A percentile compares a stretch with the other conserved stretches of the same genome.
phyloP scores from a whole-genome alignment of 1,284 basidiomycete genomes.

The Kwoniella shivajii region DNA sequence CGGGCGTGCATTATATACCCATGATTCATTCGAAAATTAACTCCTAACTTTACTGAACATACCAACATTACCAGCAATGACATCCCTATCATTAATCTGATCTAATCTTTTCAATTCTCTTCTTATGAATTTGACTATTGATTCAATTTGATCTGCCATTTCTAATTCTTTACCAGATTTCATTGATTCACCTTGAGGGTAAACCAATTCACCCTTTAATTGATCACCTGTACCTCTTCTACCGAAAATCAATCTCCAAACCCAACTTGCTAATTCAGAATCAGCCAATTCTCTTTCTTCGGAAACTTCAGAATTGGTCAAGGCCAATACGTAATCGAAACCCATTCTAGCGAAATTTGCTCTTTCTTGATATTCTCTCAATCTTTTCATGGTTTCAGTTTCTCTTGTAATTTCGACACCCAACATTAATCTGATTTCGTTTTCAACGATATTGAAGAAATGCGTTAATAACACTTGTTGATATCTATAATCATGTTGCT shows the following conservation, averaged over 20 bases:
- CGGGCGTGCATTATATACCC: slow-evolving; percentile 2
- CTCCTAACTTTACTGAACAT: slow-evolving; percentile 46
- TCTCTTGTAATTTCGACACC: slow-evolving; percentile 61
- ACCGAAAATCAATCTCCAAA: slow-evolving; percentile 87
- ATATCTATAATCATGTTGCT: slow-evolving; percentile 49
- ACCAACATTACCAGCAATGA: slow-evolving; percentile 60
- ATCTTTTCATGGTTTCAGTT: slow-evolving; percentile 80
- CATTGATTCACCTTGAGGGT: slow-evolving; percentile 46
- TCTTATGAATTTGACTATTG: slow-evolving; percentile 74
- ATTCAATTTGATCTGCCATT: slow-evolving; percentile 76
- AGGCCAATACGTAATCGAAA: slow-evolving; percentile 68
- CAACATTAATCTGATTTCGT: slow-evolving; percentile 80
- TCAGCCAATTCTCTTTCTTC: slow-evolving; percentile 57
- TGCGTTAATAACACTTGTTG: slow-evolving; percentile 71
- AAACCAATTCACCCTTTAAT: slow-evolving; percentile 17
- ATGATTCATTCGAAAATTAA: slow-evolving; percentile 5
- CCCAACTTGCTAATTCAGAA: slow-evolving; percentile 76
- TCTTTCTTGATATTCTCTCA: slow-evolving; percentile 87
- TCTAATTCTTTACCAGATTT: slow-evolving; percentile 58
- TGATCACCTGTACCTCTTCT: slow-evolving; percentile 29
- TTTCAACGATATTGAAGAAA: slow-evolving; percentile 94
- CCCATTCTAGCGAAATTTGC: slow-evolving; percentile 82
- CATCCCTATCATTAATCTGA: slow-evolving; percentile 66
- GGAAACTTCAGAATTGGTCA: slow-evolving; percentile 24
- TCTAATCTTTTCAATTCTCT: slow-evolving; percentile 76